Evolutionary conservation across 106 monocot species (phyloP), one percentile per base, ranked within the genome.

Genomic region (Dendrobium officinale): DNA sequence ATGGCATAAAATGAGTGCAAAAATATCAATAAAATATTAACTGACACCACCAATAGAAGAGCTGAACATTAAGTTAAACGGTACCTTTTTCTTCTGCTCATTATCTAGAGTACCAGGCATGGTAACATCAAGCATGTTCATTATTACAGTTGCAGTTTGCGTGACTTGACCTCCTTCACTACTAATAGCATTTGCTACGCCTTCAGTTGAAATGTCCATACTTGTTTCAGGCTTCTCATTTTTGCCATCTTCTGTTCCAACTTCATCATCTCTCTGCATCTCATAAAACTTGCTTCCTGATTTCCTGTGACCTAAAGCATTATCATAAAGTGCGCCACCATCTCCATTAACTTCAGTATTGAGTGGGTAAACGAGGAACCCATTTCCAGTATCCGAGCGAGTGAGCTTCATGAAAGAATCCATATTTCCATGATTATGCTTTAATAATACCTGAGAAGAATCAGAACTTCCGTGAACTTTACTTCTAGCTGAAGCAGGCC

Each of bases 111-210:
- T 85, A 42, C 90, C 91, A 67, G 93, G 99, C 86, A 91, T 87
- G 49, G 95, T 90, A 81, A 81, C 80, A 81, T 95, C 99, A 79
- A 99, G 88, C 95, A 99, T 99, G 83, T 93, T 95, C 89, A 99
- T 84, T 45, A 95, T 80, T 75, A 93, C 88, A 75, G 68, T 45
- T 58, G 95, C 95, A 43, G 93, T 88, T 86, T 87, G 87, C 83
- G 91, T 78, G 26, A 87, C 87, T 49, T 93, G 87, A 61, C 89
- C 86, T 31, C 77, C 84, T 67, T 94, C 88, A 75, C 45, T 80
- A 79, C 84, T 88, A 18, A 55, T 41, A 61, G 75, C 6, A 59
- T 43, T 81, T 45, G 80, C 87, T 31, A 55, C 85, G 73, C 20
- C 59, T 55, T 59, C 78, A 48, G 26, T 68, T 42, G 56, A 49